Base-by-base conservation (phyloP, 768 basidiomycete genomes). In the Russula virescens region DNA sequence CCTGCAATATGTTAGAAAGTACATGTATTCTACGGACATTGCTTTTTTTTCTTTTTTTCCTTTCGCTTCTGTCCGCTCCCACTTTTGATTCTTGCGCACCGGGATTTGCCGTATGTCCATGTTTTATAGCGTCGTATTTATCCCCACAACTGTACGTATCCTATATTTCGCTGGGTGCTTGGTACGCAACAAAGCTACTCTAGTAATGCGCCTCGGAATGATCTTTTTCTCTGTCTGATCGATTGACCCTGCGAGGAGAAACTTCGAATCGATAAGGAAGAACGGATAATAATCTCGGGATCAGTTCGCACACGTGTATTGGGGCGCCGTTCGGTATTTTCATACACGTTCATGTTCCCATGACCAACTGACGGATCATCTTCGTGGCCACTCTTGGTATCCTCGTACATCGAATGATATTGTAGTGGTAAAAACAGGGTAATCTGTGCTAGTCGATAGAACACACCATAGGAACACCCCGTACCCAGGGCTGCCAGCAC, bases 101-200 rank as follows among this genome's bases (percentile, higher is more conserved):
- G 55, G 56, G 50, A 63, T 67, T 60, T 68, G 68, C 63, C 62
- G 64, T 70, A 57, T 68, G 65, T 65, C 61, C 69, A 68, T 72
- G 71, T 72, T 66, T 70, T 72, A 71, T 70, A 71, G 62, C 53
- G 67, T 70, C 53, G 47, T 72, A 72, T 71, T 72, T 72, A 72
- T 69, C 64, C 47, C 54, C 65, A 56, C 31, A 40, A 16, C 46
- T 64, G 63, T 64, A 64, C 63, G 63, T 64, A 64, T 64, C 58
- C 53, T 64, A 64, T 64, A 64, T 60, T 25, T 23, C 61, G 26
- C 60, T 52, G 57, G 57, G 63, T 64, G 63, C 63, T 60, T 64
- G 53, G 63, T 64, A 58, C 63, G 62, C 57, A 58, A 63, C 62
- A 63, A 55, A 66, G 61, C 63, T 66, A 58, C 62, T 63, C 57